Evolutionary conservation across 1,284 basidiomycete species (phyloP), one percentile per base, ranked within the genome.

Genomic region (Xerocomus amazonicus): DNA sequence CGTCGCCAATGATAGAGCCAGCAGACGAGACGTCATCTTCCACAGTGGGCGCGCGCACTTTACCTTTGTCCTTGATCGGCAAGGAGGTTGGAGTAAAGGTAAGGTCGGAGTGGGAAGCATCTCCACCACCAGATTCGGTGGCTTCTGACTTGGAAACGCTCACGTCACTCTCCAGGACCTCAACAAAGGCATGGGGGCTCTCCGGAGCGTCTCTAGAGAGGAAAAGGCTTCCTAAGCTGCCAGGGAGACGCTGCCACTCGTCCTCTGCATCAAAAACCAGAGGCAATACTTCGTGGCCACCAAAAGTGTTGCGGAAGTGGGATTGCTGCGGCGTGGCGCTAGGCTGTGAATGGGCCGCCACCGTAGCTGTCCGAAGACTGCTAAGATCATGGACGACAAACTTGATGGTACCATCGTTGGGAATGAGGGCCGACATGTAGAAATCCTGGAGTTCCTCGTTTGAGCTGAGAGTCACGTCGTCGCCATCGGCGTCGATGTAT

Each of bases 391-490:
- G 70, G n/a, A 90, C 79, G 12, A 65, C 68, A 58, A 90, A 78
- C 65, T 79, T 86, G 66, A 83, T 68, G 34, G 69, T 43, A 14
- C 69, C 58, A 6, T 31, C 32, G 6, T 23, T 26, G 16, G 37
- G 19, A n/a, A 19, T 3, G 37, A 26, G 41, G 37, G 40, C 59
- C 61, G 49, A 62, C 44, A 27, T 59, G 63, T 63, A 51, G 59
- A 63, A 47, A 26, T 63, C 56, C 37, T 64, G 62, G 80, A 86
- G 68, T 73, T 87, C 58, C 81, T 81, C 81, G 49, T 87, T 74
- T 4, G 85, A 79, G 66, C 78, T 85, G 52, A 88, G 72, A 10
- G 86, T 89, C 51, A 90, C 78, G 54, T 84, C 78, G 60, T 90
- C 87, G 32, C 78, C 76, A 58, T 89, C 86, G 32, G 62, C 62